Conservation (phyloP, 805 yeast species). For the Myxozyma kluyveri region DNA sequence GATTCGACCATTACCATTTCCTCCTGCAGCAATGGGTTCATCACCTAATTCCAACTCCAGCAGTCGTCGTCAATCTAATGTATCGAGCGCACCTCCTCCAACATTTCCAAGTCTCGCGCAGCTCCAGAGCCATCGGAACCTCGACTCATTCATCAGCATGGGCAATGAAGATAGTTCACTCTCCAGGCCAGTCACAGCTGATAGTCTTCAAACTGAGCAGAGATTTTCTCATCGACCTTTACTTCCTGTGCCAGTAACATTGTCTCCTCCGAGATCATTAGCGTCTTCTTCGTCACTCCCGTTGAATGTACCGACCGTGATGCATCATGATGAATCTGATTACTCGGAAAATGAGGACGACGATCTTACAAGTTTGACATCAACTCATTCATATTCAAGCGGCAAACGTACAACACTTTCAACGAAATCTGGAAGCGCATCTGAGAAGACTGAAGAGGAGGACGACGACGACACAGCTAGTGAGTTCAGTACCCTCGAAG, state of each 20-base stretch:
- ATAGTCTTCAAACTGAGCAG: background rate
- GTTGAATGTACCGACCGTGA: background rate
- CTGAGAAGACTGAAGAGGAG: constrained; percentile 9
- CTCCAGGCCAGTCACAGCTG: background rate
- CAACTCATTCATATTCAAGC: constrained; percentile 33
- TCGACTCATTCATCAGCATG: constrained; percentile 16
- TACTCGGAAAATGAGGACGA: constrained; percentile 1
- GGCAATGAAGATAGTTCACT: background rate
- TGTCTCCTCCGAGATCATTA: background rate
- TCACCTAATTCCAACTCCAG: background rate
- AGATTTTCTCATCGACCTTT: background rate
- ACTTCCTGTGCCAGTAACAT: background rate
- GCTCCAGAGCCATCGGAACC: constrained; percentile 10
- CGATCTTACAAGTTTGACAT: background rate
- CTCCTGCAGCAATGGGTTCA: constrained; percentile 8
- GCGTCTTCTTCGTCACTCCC: background rate
- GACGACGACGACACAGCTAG: constrained; percentile 8
- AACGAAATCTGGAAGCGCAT: background rate
- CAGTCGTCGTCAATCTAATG: background rate
- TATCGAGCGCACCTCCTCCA: constrained; percentile 11
- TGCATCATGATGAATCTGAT: constrained; percentile 6
- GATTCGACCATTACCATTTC: constrained; percentile 8
- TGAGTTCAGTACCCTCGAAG: constrained; percentile 7
- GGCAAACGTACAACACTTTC: constrained; percentile 15
- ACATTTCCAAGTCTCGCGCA: constrained; percentile 15